phyloP scores from a whole-genome alignment of 352 stramenopile species.

The Globisporangium megalacanthum region DNA sequence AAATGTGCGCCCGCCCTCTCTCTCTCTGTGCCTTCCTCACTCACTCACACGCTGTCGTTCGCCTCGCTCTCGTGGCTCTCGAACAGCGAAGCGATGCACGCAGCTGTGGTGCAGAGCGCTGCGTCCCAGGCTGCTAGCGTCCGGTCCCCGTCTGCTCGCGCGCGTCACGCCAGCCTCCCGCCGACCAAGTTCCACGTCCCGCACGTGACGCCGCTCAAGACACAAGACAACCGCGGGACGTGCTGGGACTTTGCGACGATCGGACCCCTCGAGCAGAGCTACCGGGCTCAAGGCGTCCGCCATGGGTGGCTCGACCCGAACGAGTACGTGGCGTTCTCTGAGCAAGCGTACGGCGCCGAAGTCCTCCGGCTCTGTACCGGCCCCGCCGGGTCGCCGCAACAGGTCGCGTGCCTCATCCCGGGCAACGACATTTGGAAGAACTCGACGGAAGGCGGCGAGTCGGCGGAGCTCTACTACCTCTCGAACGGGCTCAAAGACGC shows the following conservation, averaged over 20 bases:
- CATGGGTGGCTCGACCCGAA: slow-evolving; percentile 45
- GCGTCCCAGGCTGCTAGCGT: slow-evolving; percentile 2
- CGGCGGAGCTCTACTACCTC: slow-evolving; percentile 41
- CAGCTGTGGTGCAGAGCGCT: slow-evolving; percentile 20
- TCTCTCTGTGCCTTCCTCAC: too few relatives aligned
- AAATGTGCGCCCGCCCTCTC: slow-evolving; percentile 25
- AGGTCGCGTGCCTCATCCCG: slow-evolving; percentile 53
- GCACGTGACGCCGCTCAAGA: slow-evolving; percentile 58
- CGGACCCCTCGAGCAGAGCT: slow-evolving; percentile 58
- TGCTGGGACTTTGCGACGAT: slow-evolving; percentile 71
- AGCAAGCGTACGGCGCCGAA: slow-evolving; percentile 62
- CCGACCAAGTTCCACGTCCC: slow-evolving; percentile 54
- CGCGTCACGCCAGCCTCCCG: slow-evolving; percentile 22
- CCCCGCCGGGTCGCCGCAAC: slow-evolving; percentile 37
- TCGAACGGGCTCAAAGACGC: slow-evolving; percentile 43
- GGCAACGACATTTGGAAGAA: slow-evolving; percentile 62
- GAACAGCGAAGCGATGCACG: slow-evolving; percentile 43
- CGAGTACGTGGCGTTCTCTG: slow-evolving; percentile 54
- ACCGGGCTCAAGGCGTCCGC: slow-evolving; percentile 49
- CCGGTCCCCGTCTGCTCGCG: slow-evolving; percentile 19
- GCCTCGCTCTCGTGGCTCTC: neutral
- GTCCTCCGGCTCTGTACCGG: slow-evolving; percentile 51
- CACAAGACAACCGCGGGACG: slow-evolving; percentile 58
- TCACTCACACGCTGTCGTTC: neutral
- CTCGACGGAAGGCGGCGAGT: slow-evolving; percentile 56